phyloP scores from a whole-genome alignment of 441 rosid genomes.

The Gossypium schwendimanii region DNA sequence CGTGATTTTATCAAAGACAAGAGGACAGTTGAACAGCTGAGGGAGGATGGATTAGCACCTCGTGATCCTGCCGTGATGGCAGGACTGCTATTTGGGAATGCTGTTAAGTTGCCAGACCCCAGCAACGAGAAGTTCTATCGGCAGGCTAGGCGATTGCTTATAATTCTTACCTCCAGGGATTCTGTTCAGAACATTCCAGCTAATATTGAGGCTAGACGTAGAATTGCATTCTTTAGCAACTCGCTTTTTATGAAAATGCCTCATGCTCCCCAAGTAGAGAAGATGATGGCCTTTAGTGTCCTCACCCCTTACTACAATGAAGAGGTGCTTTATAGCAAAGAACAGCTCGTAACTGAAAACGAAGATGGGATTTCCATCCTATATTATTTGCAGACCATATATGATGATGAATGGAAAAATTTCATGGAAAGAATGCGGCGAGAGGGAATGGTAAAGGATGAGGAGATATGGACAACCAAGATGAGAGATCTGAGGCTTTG shows the following conservation, averaged over 20 bases:
- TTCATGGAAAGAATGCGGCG: neutral
- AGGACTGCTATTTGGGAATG: neutral
- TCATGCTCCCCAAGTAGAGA: conserved; percentile 4
- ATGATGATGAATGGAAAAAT: neutral
- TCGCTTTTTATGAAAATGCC: neutral
- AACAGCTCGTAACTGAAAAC: neutral
- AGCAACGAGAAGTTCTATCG: neutral
- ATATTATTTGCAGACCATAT: conserved; percentile 2
- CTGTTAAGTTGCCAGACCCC: neutral
- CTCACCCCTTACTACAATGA: conserved; percentile 5
- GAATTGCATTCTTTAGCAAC: neutral
- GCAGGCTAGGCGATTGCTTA: neutral
- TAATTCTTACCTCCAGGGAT: conserved; percentile 3
- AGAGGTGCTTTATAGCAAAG: neutral
- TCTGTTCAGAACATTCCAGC: neutral
- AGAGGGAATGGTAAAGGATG: conserved; percentile 3
- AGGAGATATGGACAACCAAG: conserved; percentile 8
- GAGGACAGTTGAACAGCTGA: neutral
- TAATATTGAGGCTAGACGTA: neutral
- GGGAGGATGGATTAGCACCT: neutral
- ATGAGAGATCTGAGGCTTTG: conserved; percentile 5
- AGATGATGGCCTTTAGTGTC: conserved; percentile 4
- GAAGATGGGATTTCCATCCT: conserved; percentile 1
- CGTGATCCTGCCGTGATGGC: neutral
- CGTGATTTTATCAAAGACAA: neutral